Percentiles rank a stretch among this genome's conserved stretches.
Evolutionary conservation across 495 filamentous ascomycete species (phyloP).

Genomic region (Tuber microsphaerosporum): DNA sequence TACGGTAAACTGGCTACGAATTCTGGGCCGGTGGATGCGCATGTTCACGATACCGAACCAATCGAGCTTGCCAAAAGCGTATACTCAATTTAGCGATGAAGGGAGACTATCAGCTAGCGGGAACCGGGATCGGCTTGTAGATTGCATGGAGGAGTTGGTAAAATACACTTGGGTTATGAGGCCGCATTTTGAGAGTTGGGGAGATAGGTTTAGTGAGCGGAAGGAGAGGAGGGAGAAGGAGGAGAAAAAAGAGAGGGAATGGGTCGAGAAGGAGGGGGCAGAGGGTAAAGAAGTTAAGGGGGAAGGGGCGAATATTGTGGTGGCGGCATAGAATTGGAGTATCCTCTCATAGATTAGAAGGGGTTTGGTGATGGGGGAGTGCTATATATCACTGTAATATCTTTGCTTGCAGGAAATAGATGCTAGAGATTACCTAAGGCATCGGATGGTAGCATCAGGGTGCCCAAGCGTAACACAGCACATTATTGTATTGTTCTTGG

Average conservation of each 20-base stretch:
- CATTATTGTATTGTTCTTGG: too few relatives aligned
- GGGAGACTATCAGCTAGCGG: constrained; percentile 54
- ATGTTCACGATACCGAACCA: constrained; percentile 72
- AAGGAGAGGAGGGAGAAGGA: constrained; percentile 43
- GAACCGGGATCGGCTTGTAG: constrained; percentile 61
- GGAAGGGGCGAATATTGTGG: neutral
- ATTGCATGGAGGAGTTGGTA: constrained; percentile 74
- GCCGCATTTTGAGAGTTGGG: constrained; percentile 56
- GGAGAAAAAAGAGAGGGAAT: neutral
- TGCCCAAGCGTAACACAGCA: too few relatives aligned
- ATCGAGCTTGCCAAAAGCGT: constrained; percentile 58
- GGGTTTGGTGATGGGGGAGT: too few relatives aligned
- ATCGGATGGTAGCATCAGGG: too few relatives aligned
- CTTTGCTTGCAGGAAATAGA: too few relatives aligned
- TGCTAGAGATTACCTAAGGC: too few relatives aligned
- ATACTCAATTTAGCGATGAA: constrained; percentile 56
- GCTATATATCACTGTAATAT: too few relatives aligned
- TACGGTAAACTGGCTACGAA: constrained; percentile 62
- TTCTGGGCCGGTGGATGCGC: constrained; percentile 69
- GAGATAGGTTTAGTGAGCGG: constrained; percentile 59
- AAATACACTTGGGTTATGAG: constrained; percentile 65
- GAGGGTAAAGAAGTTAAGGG: neutral
- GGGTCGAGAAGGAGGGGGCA: neutral
- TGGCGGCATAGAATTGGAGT: neutral
- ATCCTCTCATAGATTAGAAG: neutral